These are phyloP conservation scores for Cordyceps tenuipes DNA, from an alignment of 2,329 filamentous ascomycete genomes.

Conservation along the genomic window DNA sequence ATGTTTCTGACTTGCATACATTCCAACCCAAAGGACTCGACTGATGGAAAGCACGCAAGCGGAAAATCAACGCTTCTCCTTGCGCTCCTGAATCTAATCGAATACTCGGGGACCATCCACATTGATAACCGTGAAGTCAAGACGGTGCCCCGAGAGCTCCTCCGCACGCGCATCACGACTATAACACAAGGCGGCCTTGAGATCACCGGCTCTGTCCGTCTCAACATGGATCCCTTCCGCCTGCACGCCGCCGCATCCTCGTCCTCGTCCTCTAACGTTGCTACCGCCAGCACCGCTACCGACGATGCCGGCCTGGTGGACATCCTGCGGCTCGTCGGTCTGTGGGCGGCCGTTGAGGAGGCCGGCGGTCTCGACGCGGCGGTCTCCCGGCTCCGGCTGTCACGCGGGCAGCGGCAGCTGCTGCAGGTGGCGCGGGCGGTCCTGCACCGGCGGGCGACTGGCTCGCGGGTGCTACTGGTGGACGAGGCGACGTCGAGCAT, in stretches of 20 bases:
- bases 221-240: conserved; percentile 27
- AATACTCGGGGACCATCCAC: conserved; percentile 21
- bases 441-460: not conserved
- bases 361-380: not conserved
- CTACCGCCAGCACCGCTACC: no score
- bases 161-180: conserved; percentile 33
- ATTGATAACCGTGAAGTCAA: conserved; percentile 35
- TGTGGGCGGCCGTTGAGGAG: not conserved
- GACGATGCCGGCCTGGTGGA: conserved; percentile 5
- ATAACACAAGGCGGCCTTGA: conserved; percentile 39
- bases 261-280: not conserved
- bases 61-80: conserved; percentile 3
- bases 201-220: conserved; percentile 33
- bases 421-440: not conserved
- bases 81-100: not conserved
- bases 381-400: not conserved
- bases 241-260: conserved; percentile 6
- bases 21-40: no score
- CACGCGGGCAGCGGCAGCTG: not conserved
- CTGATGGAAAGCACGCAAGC: not conserved
- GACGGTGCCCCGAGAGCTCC: conserved; percentile 27
- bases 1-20: no score
- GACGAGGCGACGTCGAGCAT: conserved; percentile 29
- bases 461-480: conserved; percentile 18
- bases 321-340: conserved; percentile 10